Percentiles rank a stretch among this genome's conserved stretches.
Conservation (phyloP, 768 basidiomycete genomes). For the Serendipita sp. region DNA sequence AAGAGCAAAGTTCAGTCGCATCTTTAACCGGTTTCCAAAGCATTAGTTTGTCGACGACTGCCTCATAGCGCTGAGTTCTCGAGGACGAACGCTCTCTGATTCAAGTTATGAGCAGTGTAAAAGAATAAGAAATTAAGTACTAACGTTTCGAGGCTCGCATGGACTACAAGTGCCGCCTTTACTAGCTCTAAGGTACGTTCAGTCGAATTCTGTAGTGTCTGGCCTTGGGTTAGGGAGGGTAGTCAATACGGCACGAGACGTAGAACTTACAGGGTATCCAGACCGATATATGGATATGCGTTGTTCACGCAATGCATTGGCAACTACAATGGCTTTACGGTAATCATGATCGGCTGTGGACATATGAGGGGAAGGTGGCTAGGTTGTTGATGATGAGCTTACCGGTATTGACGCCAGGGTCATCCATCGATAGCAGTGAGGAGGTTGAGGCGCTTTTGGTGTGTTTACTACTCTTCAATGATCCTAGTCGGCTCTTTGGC, state of each 20-base stretch:
- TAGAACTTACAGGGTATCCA: constrained; percentile 2
- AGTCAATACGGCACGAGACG: neutral
- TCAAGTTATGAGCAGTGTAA: neutral
- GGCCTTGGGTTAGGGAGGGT: neutral
- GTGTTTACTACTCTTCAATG: constrained; percentile 1
- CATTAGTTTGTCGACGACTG: neutral
- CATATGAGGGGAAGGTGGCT: neutral
- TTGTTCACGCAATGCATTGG: constrained; percentile 1
- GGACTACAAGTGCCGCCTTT: neutral
- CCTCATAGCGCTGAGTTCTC: neutral
- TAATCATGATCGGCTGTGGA: neutral
- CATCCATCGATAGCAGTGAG: constrained; percentile 1
- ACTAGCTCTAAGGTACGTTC: neutral
- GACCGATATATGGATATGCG: neutral
- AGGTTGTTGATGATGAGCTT: neutral
- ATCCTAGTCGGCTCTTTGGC: neutral
- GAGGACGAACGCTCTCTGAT: neutral
- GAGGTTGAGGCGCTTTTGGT: neutral
- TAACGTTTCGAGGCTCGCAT: neutral
- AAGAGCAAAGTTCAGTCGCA: neutral
- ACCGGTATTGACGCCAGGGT: constrained; percentile 2
- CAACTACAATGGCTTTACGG: constrained; percentile 1
- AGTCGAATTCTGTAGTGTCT: neutral
- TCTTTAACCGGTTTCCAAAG: neutral
- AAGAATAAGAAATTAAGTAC: neutral